A percentile compares a stretch with the other conserved stretches of the same genome.
phyloP scores from a whole-genome alignment of 768 basidiomycete genomes.

The Terana coerulea region DNA sequence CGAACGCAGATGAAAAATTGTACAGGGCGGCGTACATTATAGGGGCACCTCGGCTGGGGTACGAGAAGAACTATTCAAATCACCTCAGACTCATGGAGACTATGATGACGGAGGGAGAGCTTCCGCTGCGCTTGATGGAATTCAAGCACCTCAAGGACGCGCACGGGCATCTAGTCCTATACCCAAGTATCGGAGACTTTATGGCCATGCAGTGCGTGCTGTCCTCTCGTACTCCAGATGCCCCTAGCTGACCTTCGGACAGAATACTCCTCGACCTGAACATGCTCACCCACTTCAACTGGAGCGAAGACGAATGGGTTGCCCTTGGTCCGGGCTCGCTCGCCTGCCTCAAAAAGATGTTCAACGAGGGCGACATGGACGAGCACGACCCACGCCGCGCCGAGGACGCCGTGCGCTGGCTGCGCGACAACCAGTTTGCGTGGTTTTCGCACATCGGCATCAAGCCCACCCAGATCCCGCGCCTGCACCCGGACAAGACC shows the following conservation, averaged over 20 bases:
- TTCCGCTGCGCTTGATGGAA: constrained; percentile 44
- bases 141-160: constrained; percentile 61
- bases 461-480: constrained; percentile 21
- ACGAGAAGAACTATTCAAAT: constrained; percentile 45
- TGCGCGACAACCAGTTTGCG: constrained; percentile 52
- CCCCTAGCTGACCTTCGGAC: neutral
- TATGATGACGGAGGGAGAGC: constrained; percentile 45
- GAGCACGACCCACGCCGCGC: constrained; percentile 38
- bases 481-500: constrained; percentile 14
- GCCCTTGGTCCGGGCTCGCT: constrained; percentile 63
- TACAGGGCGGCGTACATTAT: constrained; percentile 73
- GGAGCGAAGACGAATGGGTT: constrained; percentile 66
- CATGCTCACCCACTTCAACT: constrained; percentile 44
- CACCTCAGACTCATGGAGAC: constrained; percentile 50
- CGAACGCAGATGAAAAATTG: constrained; percentile 40
- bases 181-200: constrained; percentile 74
- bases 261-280: constrained; percentile 36
- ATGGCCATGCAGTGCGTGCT: constrained; percentile 61
- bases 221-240: neutral
- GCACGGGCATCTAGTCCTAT: constrained; percentile 51
- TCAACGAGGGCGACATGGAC: constrained; percentile 43
- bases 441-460: constrained; percentile 59
- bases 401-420: constrained; percentile 59
- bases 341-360: constrained; percentile 67
- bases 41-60: constrained; percentile 52